phyloP scores from a whole-genome alignment of 805 yeast genomes.

The Zygosaccharomyces gambellarensis region DNA sequence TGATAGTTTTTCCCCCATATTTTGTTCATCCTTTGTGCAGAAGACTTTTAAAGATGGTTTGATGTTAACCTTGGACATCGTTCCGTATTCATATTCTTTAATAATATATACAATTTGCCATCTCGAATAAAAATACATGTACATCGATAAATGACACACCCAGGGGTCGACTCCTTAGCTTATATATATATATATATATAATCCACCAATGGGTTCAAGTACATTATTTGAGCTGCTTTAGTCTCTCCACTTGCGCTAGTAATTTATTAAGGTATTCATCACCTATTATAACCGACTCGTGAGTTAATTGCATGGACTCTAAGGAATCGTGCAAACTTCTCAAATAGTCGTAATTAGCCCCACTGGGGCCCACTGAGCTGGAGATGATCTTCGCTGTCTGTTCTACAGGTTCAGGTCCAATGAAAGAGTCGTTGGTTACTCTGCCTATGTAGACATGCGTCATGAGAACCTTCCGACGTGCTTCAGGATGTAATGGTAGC shows the following conservation, averaged over 20 bases:
- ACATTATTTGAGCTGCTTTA: background rate
- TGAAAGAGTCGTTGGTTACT: slow-evolving; percentile 69
- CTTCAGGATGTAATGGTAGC: slow-evolving; percentile 29
- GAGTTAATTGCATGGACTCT: slow-evolving; percentile 32
- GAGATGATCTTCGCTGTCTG: slow-evolving; percentile 59
- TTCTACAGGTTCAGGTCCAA: slow-evolving; percentile 68
- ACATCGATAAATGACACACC: background rate
- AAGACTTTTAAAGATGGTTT: background rate
- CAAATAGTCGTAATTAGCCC: slow-evolving; percentile 71
- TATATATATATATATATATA: background rate
- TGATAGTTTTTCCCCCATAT: slow-evolving; percentile 25
- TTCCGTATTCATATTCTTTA: background rate
- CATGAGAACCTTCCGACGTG: slow-evolving; percentile 42
- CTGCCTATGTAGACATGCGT: slow-evolving; percentile 82
- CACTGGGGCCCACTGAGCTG: slow-evolving; percentile 69
- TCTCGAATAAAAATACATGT: background rate
- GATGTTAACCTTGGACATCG: background rate
- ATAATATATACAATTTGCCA: background rate
- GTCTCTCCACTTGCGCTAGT: slow-evolving; percentile 28
- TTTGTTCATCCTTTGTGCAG: background rate
- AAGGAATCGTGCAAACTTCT: slow-evolving; percentile 49
- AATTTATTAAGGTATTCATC: slow-evolving; percentile 44
- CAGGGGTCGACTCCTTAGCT: background rate
- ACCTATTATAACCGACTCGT: slow-evolving; percentile 11
- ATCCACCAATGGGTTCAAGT: background rate